phyloP scores from a whole-genome alignment of 176 grass and related monocot genomes.

The Echinochloa phyllopogon region DNA sequence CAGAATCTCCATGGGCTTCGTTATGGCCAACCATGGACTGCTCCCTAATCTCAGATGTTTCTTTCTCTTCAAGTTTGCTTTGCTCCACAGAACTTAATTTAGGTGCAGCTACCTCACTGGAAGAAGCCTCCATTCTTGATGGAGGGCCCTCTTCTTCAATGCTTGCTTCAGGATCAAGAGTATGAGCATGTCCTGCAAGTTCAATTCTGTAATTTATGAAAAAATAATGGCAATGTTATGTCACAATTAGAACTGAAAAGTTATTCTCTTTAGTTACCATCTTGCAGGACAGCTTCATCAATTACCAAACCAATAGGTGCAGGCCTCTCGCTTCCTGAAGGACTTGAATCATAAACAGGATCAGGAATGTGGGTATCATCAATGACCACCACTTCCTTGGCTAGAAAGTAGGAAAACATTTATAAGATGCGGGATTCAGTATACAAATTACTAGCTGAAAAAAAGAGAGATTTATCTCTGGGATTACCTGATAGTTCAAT shows the following conservation, averaged over 20 bases:
- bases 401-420: constrained; percentile 29
- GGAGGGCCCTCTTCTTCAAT: constrained; percentile 25
- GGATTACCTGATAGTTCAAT: constrained; percentile 42
- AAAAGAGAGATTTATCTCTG: neutral
- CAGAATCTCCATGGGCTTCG: neutral
- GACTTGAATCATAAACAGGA: constrained; percentile 63
- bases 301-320: constrained; percentile 42
- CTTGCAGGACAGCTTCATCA: constrained; percentile 36
- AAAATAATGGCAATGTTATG: neutral
- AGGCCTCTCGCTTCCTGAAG: constrained; percentile 46
- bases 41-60: constrained; percentile 34
- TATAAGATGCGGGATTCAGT: constrained; percentile 1
- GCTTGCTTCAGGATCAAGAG: neutral
- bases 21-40: constrained; percentile 31
- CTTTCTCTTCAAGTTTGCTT: constrained; percentile 19
- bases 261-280: constrained; percentile 43
- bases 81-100: constrained; percentile 53
- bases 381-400: constrained; percentile 40
- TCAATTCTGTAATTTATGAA: neutral
- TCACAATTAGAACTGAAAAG: neutral
- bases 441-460: constrained; percentile 8
- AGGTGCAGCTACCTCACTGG: neutral
- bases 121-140: constrained; percentile 6
- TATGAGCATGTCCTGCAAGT: constrained; percentile 34
- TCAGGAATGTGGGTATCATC: constrained; percentile 43